A percentile compares a stretch with the other conserved stretches of the same genome.
Evolutionary conservation across 2,329 filamentous ascomycete genomes (phyloP).

Genomic region (Diaporthe sp.): DNA sequence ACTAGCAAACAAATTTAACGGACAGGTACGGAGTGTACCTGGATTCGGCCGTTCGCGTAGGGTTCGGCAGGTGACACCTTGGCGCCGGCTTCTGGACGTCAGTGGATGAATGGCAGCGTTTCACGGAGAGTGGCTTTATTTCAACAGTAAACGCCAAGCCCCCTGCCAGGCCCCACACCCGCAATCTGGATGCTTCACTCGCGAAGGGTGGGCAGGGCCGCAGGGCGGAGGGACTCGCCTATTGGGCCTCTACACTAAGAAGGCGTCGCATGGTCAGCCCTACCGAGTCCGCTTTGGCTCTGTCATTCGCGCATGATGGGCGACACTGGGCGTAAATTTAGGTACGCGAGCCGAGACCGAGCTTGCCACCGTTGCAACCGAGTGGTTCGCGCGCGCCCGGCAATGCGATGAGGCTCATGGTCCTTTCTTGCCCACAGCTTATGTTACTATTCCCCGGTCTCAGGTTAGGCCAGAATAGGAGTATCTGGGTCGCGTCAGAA

Average conservation of each 20-base stretch:
- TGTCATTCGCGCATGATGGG: conserved; percentile 15
- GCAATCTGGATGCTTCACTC: conserved; percentile 19
- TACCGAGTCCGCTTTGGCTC: conserved; percentile 24
- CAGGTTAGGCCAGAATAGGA: neutral
- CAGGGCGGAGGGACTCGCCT: neutral
- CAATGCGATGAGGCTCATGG: conserved; percentile 1
- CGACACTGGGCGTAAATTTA: conserved; percentile 16
- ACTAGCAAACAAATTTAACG: neutral
- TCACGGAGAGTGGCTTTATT: conserved; percentile 29
- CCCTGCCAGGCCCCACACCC: neutral
- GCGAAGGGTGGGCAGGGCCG: neutral
- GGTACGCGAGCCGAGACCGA: conserved; percentile 9
- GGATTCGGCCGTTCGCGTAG: conserved; percentile 7
- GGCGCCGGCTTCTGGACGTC: neutral
- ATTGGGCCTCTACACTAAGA: neutral
- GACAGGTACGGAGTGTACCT: neutral
- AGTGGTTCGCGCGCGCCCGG: neutral
- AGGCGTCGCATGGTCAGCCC: conserved; percentile 19
- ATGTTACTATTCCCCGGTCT: neutral
- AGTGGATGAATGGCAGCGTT: conserved; percentile 20
- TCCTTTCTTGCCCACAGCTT: neutral
- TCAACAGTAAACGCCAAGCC: conserved; percentile 27
- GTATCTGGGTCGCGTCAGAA: neutral
- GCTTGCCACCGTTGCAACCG: neutral
- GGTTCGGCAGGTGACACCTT: conserved; percentile 19